phyloP scores from a whole-genome alignment of 768 basidiomycete species.

The Trametes sanguinea region DNA sequence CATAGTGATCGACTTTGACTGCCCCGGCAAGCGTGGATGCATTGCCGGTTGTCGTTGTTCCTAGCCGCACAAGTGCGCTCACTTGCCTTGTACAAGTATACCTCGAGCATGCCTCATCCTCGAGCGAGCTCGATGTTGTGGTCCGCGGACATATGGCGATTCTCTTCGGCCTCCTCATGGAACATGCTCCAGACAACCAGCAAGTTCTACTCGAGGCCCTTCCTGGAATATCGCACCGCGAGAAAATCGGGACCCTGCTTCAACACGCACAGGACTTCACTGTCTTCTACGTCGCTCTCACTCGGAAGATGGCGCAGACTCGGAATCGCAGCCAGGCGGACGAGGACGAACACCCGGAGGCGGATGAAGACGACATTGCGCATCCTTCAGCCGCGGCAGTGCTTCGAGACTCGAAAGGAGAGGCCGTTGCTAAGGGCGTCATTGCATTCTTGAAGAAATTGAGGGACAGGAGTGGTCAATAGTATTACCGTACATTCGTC shows the following conservation, averaged over 20 bases:
- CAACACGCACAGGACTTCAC: slow-evolving; percentile 44
- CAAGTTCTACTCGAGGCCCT: slow-evolving; percentile 36
- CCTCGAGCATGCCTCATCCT: slow-evolving; percentile 37
- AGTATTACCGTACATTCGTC: too few species aligned
- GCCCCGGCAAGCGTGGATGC: slow-evolving; percentile 53
- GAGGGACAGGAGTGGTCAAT: slow-evolving; percentile 14
- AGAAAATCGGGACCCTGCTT: slow-evolving; percentile 38
- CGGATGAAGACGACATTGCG: slow-evolving; percentile 14
- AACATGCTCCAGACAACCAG: slow-evolving; percentile 36
- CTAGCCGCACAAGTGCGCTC: slow-evolving; percentile 45
- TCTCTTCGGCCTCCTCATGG: slow-evolving; percentile 59
- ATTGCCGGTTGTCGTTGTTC: slow-evolving; percentile 54
- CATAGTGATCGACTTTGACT: slow-evolving; percentile 54
- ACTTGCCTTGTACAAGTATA: slow-evolving; percentile 56
- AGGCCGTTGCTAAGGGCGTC: slow-evolving; percentile 41
- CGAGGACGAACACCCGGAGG: slow-evolving; percentile 7
- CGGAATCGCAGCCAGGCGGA: not conserved
- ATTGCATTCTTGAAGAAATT: slow-evolving; percentile 55
- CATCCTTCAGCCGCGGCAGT: not conserved
- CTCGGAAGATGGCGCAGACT: slow-evolving; percentile 28
- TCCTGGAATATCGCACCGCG: slow-evolving; percentile 35
- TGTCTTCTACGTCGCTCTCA: slow-evolving; percentile 41
- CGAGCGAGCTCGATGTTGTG: slow-evolving; percentile 43
- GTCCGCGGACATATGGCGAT: slow-evolving; percentile 76
- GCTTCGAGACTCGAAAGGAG: slow-evolving; percentile 30